Conservation (phyloP, 805 yeast species). For the Metschnikowia borealis region DNA sequence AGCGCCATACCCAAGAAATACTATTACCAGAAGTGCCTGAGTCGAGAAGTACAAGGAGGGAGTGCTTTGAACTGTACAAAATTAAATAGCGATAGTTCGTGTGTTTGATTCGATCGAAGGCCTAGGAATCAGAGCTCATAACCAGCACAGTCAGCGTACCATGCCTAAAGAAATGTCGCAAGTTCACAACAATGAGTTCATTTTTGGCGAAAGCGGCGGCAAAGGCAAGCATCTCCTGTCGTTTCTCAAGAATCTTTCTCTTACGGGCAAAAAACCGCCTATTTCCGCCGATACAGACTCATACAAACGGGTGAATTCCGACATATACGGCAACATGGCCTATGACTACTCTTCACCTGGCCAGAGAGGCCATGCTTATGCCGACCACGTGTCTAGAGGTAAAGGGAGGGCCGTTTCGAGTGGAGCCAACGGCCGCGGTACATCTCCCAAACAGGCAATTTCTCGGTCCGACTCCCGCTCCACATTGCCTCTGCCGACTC, state of each 20-base stretch:
- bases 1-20: too few relatives aligned
- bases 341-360: slow-evolving; percentile 22
- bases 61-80: too few relatives aligned
- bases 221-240: slow-evolving; percentile 55
- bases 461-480: slow-evolving; percentile 1
- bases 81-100: too few relatives aligned
- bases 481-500: not conserved
- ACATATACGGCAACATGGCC: slow-evolving; percentile 37
- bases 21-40: too few relatives aligned
- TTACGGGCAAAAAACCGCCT: slow-evolving; percentile 26
- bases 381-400: not conserved
- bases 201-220: slow-evolving; percentile 68
- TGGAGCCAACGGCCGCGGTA: not conserved
- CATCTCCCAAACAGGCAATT: slow-evolving; percentile 1
- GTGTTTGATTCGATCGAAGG: too few relatives aligned
- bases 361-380: slow-evolving; percentile 11
- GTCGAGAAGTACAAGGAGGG: too few relatives aligned
- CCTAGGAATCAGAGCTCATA: too few relatives aligned
- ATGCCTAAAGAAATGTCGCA: slow-evolving; percentile 47
- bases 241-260: slow-evolving; percentile 43
- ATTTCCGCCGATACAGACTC: slow-evolving; percentile 5
- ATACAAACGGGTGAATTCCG: slow-evolving; percentile 29
- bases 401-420: not conserved
- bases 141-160: not conserved
- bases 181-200: slow-evolving; percentile 50